Evolutionary conservation across 108 stramenopile genomes (phyloP), one percentile per base, ranked within the genome.

Genomic region (Nitzschia sp.): DNA sequence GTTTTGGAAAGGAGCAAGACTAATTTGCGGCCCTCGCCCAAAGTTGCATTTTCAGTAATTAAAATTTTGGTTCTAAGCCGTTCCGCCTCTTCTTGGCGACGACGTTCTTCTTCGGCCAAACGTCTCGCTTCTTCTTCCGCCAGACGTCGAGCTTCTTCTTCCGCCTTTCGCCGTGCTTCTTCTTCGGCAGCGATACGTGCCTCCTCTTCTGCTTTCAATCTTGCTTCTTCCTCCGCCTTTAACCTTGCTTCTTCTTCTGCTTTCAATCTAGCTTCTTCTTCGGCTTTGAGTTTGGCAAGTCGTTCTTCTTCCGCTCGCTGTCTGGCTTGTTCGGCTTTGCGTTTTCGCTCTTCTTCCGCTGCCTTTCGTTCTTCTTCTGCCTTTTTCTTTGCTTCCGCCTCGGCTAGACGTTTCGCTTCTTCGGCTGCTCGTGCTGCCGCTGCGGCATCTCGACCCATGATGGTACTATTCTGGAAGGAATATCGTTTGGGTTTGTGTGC

Each of bases 401-500:
- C 53, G 19, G 53, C 53, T 25, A 15, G 19, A 24, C 24, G 19
- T 54, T 25, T 21, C 24, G 53, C 53, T 25, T 21, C 53, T 54
- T 54, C 53, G 11, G 18, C 53, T 5, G 53, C 53, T 25, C 24
- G 19, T 6, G 19, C 24, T 18, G 8, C 5, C n/a, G 53, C 53
- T n/a, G 19, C 53, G 13, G 19, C 53, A 24, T 54, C 53, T 13
- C 23, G 23, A 29, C 57, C 65, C 21, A 42, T 28, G 26, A 66
- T 27, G 13, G 65, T 66, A 19, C 31, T 15, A 59, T 69, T 69
- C n/a, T 54, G 32, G 27, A 69, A 69, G 56, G 18, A 24, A 26
- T 59, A 59, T 17, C 68, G 49, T 15, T 54, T 59, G 24, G 66
- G 66, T 34, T 67, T 67, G 53, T 67, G 53, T 21, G 56, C 68